Evolutionary conservation across 1,139 yeast genomes (phyloP).

Genomic region (Petasospora fabianii): DNA sequence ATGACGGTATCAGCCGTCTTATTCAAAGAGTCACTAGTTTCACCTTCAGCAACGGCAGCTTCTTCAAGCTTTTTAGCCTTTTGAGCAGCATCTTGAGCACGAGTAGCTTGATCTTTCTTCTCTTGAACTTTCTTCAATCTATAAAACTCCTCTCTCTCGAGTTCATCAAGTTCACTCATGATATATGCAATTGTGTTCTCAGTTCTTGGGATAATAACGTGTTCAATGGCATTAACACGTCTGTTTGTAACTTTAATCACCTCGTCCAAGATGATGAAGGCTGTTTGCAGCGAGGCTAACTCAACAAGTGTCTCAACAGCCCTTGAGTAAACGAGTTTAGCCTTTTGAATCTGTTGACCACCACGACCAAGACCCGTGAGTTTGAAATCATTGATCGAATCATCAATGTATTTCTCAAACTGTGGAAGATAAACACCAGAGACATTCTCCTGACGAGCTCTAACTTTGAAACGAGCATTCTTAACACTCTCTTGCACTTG

Average conservation of each 20-base stretch:
- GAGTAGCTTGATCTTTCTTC: conserved; percentile 70
- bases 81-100: conserved; percentile 34
- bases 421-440: conserved; percentile 94
- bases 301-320: conserved; percentile 96
- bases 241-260: conserved; percentile 97
- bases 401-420: conserved; percentile 80
- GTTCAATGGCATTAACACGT: conserved; percentile 98
- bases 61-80: conserved; percentile 21
- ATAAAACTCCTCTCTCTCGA: conserved; percentile 97
- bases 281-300: conserved; percentile 91
- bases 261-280: conserved; percentile 93
- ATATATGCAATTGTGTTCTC: conserved; percentile 92
- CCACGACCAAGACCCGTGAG: conserved; percentile 97
- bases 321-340: conserved; percentile 86
- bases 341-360: conserved; percentile 96
- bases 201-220: conserved; percentile 94
- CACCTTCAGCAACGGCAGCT: conserved; percentile 20
- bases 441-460: conserved; percentile 92
- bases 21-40: too few relatives aligned
- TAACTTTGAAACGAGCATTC: conserved; percentile 84
- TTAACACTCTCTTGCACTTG: conserved; percentile 95
- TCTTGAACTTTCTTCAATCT: conserved; percentile 95
- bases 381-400: conserved; percentile 86
- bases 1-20: too few relatives aligned
- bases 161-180: conserved; percentile 93